Base-by-base conservation (phyloP, 192 early-diverging fungal genomes). In the Glomus cerebriforme region DNA sequence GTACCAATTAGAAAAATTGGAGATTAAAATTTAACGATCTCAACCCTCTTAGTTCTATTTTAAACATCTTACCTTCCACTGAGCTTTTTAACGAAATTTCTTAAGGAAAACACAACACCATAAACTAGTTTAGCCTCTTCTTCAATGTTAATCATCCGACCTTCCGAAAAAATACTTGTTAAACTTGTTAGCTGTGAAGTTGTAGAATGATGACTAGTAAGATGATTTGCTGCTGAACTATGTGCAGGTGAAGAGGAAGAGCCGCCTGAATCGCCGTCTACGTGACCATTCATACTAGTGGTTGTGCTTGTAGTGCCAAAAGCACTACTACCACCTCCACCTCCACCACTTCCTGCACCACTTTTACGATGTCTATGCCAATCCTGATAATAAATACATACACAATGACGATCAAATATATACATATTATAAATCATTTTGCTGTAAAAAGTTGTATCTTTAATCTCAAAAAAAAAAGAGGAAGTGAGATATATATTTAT, bases 331-430 rank as follows among this genome's bases (percentile, higher is more conserved):
- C 78, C 73, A 62, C 68, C 73, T 59, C 65, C n/a, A n/a, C n/a
- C 65, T 22, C 17, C 65, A 17, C 83, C 59, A 79, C 78, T 80
- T 19, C 81, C 75, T 45, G 78, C 75, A 62, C 81, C 54, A 85
- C 66, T 63, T 81, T 81, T 77, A 80, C 82, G 31, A 59, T 69
- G 73, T 69, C 87, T 80, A n/a, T n/a, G n/a, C n/a, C n/a, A n/a
- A n/a, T n/a, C n/a, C n/a, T n/a, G n/a, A n/a, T n/a, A n/a, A n/a
- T n/a, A n/a, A n/a, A n/a, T 91, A 85, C 94, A 95, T 37, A 92
- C 88, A 81, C 96, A 98, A 83, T 96, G 94, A 15, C 94, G 87
- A 87, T 98, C 95, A 84, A 98, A 98, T 75, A 98, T 95, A 82
- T 96, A 95, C 34, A 98, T 84, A 80, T 91, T 92, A 89, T 96